These are phyloP conservation scores for Dillenia turbinata DNA, from an alignment of 164 flowering plant genomes.

Conservation along the genomic window DNA sequence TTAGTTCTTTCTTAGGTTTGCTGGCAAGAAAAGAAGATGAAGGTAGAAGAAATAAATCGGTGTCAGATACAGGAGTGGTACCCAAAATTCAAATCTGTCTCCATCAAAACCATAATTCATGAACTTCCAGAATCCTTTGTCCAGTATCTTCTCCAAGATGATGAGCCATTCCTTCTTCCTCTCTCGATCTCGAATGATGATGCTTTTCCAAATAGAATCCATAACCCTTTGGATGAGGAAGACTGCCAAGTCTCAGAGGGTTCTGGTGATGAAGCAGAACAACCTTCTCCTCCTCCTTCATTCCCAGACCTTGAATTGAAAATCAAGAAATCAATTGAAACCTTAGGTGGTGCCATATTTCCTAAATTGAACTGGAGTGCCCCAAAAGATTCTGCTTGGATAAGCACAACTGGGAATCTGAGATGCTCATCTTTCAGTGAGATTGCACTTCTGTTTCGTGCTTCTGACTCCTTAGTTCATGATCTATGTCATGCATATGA, in stretches of 20 bases:
- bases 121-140: slow-evolving; percentile 84
- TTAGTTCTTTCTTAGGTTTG: too few relatives aligned
- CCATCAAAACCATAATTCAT: slow-evolving; percentile 65
- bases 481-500: slow-evolving; percentile 87
- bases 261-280: slow-evolving; percentile 60
- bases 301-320: slow-evolving; percentile 73
- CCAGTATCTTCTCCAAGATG: slow-evolving; percentile 69
- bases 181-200: slow-evolving; percentile 57
- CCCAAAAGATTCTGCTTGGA: slow-evolving; percentile 94
- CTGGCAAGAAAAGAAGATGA: too few relatives aligned
- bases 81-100: slow-evolving; percentile 64
- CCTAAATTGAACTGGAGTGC: slow-evolving; percentile 98
- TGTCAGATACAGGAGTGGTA: slow-evolving; percentile 98
- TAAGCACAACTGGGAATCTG: slow-evolving; percentile 65
- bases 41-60: slow-evolving; percentile 5
- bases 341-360: slow-evolving; percentile 75
- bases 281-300: slow-evolving; percentile 46
- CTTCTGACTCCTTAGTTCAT: slow-evolving; percentile 77
- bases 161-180: slow-evolving; percentile 82
- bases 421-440: slow-evolving; percentile 72
- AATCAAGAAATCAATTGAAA: slow-evolving; percentile 57
- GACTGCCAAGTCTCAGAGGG: slow-evolving; percentile 63
- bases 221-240: slow-evolving; percentile 60
- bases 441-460: slow-evolving; percentile 62
- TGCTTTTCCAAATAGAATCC: slow-evolving; percentile 74